Percentiles rank a stretch among this genome's conserved stretches.
Evolutionary conservation across 257 asterid species (phyloP).

Genomic region (Oldenlandia corymbosa): DNA sequence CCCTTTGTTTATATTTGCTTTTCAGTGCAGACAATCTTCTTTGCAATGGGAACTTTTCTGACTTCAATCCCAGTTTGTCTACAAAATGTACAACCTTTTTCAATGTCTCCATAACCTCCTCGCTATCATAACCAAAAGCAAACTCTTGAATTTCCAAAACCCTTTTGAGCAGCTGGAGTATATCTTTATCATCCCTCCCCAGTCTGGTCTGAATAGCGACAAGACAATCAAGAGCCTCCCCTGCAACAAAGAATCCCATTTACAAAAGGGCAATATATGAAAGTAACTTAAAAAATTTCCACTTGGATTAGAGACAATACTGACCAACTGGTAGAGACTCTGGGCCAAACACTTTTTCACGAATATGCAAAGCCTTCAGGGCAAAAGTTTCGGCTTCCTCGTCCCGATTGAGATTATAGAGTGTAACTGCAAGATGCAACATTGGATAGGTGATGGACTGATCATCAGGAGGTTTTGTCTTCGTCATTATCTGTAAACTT

Average conservation of each 20-base stretch:
- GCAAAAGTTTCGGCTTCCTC: constrained; percentile 87
- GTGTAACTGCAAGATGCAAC: constrained; percentile 73
- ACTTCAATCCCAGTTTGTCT: constrained; percentile 62
- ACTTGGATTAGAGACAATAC: constrained; percentile 15
- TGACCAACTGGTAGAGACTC: constrained; percentile 87
- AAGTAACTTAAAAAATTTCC: background rate
- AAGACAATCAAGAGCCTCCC: constrained; percentile 95
- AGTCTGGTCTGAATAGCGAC: constrained; percentile 63
- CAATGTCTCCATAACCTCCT: constrained; percentile 68
- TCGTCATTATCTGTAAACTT: constrained; percentile 65
- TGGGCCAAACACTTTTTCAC: constrained; percentile 77
- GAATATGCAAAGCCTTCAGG: constrained; percentile 50
- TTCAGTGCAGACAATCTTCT: constrained; percentile 58
- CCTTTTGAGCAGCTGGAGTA: constrained; percentile 64
- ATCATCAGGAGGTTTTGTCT: constrained; percentile 63
- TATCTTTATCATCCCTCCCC: constrained; percentile 50
- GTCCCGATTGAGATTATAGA: constrained; percentile 60
- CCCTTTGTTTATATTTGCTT: constrained; percentile 46
- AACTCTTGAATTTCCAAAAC: constrained; percentile 71
- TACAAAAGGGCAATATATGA: constrained; percentile 14
- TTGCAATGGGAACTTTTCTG: constrained; percentile 61
- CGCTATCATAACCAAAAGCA: constrained; percentile 65
- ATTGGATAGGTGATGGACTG: constrained; percentile 75
- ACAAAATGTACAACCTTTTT: constrained; percentile 60
- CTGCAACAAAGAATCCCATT: constrained; percentile 32